Base-by-base conservation (phyloP, 78 protist species). In the Chrysochromulina tobinii region DNA sequence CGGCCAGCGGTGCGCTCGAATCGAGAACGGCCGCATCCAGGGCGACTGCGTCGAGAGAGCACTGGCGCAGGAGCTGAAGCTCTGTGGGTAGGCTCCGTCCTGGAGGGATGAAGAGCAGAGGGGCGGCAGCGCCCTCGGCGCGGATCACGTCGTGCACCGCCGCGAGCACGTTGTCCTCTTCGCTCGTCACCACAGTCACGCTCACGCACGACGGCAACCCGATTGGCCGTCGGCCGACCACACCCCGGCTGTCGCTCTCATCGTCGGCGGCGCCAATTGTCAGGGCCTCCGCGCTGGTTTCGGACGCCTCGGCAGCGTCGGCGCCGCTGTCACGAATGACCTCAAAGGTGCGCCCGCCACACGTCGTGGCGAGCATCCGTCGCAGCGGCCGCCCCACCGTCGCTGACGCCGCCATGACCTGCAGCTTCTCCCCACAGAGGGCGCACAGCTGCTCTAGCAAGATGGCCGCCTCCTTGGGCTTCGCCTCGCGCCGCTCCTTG, bases 351-450 rank as follows among this genome's bases (percentile, higher is more conserved):
- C 83, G 51, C 23, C 58, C 83, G 51, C 38, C 38, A 38, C 27
- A 50, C 27, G 50, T 7, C 57, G 23, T 12, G 27, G 12, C 57
- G 23, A 75, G 83, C 57, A 50, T 57, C 25, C 83, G 83, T 3
- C 83, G 83, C 18, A 75, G 83, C 83, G 83, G 83, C 8, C 83
- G 83, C 14, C 83, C 83, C 7, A 75, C 57, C 18, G 83, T 75
- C 23, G 83, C 83, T 2, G 83, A 75, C 12, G 17, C 23, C 14
- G 27, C 27, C 27, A 20, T 6, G 27, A 66, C 27, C 27, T 66
- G 72, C 72, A 66, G 14, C 72, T 18, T 20, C 27, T 18, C 72
- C 25, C n/a, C 72, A 20, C 14, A 20, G 14, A 51, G 51, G 51
- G 79, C 50, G 38, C 11, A 38, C 14, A 69, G 38, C 9, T 3